Conservation (phyloP, 2,329 filamentous ascomycete species). For the Arthrinium phaeospermum region DNA sequence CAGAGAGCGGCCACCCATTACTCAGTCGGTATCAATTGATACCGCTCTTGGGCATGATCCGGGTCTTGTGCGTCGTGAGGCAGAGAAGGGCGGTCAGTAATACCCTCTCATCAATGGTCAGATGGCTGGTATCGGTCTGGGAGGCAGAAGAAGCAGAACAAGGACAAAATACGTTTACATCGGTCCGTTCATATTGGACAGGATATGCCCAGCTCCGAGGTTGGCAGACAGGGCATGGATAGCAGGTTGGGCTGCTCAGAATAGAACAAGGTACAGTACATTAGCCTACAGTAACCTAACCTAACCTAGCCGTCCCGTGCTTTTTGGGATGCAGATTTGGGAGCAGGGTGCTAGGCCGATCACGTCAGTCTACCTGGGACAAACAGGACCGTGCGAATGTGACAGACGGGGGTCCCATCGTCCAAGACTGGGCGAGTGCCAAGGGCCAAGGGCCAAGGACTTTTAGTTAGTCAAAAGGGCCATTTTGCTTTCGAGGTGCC, state of each 20-base stretch:
- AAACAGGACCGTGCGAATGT: constrained; percentile 16
- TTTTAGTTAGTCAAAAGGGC: background rate
- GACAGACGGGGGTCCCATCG: constrained; percentile 1
- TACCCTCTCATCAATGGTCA: background rate
- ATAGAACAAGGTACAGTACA: constrained; percentile 15
- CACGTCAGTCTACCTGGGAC: constrained; percentile 16
- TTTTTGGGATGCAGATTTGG: constrained; percentile 17
- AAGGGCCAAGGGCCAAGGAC: background rate
- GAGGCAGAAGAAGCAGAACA: background rate
- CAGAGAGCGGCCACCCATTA: constrained; percentile 5
- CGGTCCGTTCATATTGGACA: background rate
- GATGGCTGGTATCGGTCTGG: background rate
- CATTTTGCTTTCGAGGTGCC: constrained; percentile 3
- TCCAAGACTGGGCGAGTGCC: background rate
- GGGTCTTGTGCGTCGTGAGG: background rate
- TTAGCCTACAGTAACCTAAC: background rate
- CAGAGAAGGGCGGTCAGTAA: constrained; percentile 1
- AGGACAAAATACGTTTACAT: background rate
- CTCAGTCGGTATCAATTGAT: background rate
- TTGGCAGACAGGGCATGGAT: background rate
- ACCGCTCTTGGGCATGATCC: background rate
- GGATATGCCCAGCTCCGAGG: background rate
- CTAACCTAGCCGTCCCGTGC: constrained; percentile 8
- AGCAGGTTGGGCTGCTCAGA: background rate
- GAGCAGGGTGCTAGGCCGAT: constrained; percentile 10